These are phyloP conservation scores for Colletotrichum orbiculare DNA, from an alignment of 2,329 filamentous ascomycete species.

Conservation along the genomic window DNA sequence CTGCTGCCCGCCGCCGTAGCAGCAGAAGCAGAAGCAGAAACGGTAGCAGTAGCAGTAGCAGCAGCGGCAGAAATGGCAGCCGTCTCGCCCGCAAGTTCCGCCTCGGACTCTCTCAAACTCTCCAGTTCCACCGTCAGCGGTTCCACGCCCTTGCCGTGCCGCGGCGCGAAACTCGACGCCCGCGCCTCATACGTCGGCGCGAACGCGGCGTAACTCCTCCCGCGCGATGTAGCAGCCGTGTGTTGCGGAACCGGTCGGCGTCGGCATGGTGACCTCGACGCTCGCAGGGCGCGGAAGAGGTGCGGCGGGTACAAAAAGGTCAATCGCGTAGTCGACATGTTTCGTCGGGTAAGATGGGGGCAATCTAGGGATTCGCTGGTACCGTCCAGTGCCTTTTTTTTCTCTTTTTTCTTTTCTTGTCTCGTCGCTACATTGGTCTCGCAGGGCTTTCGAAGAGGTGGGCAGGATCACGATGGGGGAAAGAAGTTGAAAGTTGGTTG, in stretches of 20 bases:
- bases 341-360: too few species aligned
- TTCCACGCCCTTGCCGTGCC: slow-evolving; percentile 72
- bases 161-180: slow-evolving; percentile 60
- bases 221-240: slow-evolving; percentile 38
- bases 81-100: slow-evolving; percentile 27
- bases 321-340: slow-evolving; percentile 71
- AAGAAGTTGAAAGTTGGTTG: background rate
- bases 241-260: slow-evolving; percentile 26
- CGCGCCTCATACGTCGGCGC: slow-evolving; percentile 47
- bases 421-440: background rate
- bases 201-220: slow-evolving; percentile 48
- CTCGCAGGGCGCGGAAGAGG: slow-evolving; percentile 60
- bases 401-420: background rate
- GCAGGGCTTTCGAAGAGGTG: too few species aligned
- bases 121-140: slow-evolving; percentile 52
- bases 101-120: slow-evolving; percentile 36
- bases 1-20: slow-evolving; percentile 19
- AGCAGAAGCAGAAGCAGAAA: background rate
- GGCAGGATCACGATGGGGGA: background rate
- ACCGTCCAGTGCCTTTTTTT: slow-evolving; percentile 11
- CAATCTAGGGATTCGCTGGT: too few species aligned
- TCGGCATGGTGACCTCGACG: slow-evolving; percentile 49
- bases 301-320: slow-evolving; percentile 75
- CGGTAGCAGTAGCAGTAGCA: background rate
- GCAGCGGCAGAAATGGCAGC: background rate